Base-by-base conservation (phyloP, 2,329 filamentous ascomycete genomes). In the Colletotrichum godetiae region DNA sequence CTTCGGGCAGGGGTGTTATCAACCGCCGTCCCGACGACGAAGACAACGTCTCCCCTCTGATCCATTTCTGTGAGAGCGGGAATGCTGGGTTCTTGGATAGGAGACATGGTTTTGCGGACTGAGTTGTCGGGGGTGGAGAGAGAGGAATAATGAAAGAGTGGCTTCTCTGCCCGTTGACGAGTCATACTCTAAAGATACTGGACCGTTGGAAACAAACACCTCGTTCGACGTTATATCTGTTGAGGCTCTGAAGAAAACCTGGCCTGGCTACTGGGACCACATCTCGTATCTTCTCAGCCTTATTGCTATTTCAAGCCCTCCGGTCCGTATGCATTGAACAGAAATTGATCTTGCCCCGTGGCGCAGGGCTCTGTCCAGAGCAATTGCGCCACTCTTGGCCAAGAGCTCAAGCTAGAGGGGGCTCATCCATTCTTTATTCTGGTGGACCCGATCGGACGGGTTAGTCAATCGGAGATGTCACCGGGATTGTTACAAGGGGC, bases 311-410 rank as follows among this genome's bases (percentile, higher is more conserved):
- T 59, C 55, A 71, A 66, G 37, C 64, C 29, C 57, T 56, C 19
- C 31, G 55, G 35, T 59, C 57, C 46, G 29, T 59, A 33, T 59
- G 61, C 62, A 60, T 24, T 67, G 67, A 58, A 53, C 60, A 65
- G 53, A 65, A 22, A 35, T 70, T 56, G 53, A 53, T 31, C 61
- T 37, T 19, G 29, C 35, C 53, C 31, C 62, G 61, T 67, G 68
- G 61, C 68, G 68, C 62, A 71, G 68, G 68, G 62, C 33, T 22
- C 37, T 33, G 29, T 31, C 55, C 60, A 60, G 33, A 60, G 33
- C 42, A 59, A 57, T 67, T 71, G 62, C 68, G 68, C 68, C 68
- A 71, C 68, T 56, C 62, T 66, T 71, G 55, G 68, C 61, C 61
- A 60, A 67, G 53, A 49, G 55, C 37, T 37, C 31, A 12, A 55